Evolutionary conservation across 768 basidiomycete genomes (phyloP), one percentile per base, ranked within the genome.

Genomic region (Lactarius sanguifluus): DNA sequence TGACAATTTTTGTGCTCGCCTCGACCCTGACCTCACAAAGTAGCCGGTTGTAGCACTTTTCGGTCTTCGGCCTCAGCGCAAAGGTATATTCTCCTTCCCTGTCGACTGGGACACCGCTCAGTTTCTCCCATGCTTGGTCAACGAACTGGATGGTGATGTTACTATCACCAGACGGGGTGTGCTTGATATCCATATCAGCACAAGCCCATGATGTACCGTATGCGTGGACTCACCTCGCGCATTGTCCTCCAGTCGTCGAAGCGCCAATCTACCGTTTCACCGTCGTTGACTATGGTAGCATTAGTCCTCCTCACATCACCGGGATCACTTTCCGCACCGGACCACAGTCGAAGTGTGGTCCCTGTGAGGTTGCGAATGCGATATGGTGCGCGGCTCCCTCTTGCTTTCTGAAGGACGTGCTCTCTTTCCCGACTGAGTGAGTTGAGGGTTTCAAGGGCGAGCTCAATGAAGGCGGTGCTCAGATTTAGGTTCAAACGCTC

Each of bases 171-270:
- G 87, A 75, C 1, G 79, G 76, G 16, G 78, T 74, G 67, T 81
- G 79, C 84, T 85, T 63, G 64, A 61, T 40, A 32, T 30, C n/a
- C 28, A 60, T 36, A 54, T 69, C 13, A 66, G 25, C 40, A 47
- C 32, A n/a, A 36, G 36, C 5, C 25, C 59, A n/a, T 6, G 25
- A 52, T 25, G 13, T 16, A 13, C 18, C 30, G 36, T 41, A 32
- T 41, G 25, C 36, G 47, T 28, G 15, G 8, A 62, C 81, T 67
- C 73, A 94, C 95, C 81, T 99, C 97, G 74, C 97, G 87, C 80
- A 92, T 88, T 5, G 89, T 90, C 75, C 89, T 90, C 90, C 94
- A 94, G 73, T 98, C 96, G 74, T 98, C 95, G 72, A 98, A 98
- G 63, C 97, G 83, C 97, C 97, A 98, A 64, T 98, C 96, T 5